phyloP scores from a whole-genome alignment of 371 early-diverging fungal genomes.

The Mortierella sp. region DNA sequence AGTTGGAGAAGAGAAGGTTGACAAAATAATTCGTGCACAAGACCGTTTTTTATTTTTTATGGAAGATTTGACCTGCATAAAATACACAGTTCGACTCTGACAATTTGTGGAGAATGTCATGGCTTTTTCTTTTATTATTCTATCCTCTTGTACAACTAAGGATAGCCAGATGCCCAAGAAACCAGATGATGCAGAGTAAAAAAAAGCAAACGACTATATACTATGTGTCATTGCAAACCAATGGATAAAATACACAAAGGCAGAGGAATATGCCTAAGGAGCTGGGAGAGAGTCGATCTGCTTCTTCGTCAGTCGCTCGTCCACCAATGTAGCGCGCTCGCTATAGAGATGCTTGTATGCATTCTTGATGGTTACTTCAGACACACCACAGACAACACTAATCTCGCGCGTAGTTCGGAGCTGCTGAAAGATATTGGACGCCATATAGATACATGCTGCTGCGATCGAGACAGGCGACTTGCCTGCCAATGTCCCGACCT shows the following conservation, averaged over 20 bases:
- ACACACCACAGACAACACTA: slow-evolving; percentile 87
- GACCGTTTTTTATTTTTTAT: too few species aligned
- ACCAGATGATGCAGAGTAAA: background rate
- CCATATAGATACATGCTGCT: slow-evolving; percentile 92
- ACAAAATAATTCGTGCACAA: background rate
- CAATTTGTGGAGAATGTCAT: background rate
- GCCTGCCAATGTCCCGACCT: slow-evolving; percentile 87
- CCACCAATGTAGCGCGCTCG: slow-evolving; percentile 69
- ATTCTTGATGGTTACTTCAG: slow-evolving; percentile 91
- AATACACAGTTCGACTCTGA: too few species aligned
- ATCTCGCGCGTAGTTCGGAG: slow-evolving; percentile 83
- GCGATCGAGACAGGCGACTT: slow-evolving; percentile 93
- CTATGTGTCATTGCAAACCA: too few species aligned
- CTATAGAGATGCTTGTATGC: slow-evolving; percentile 82
- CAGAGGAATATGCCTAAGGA: slow-evolving; percentile 16
- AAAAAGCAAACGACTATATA: background rate
- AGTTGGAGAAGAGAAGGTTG: background rate
- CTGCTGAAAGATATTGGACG: slow-evolving; percentile 75
- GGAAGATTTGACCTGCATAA: too few species aligned
- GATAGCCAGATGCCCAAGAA: too few species aligned
- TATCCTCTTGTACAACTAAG: too few species aligned
- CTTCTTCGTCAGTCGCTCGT: slow-evolving; percentile 49
- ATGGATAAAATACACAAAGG: background rate
- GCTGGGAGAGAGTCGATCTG: slow-evolving; percentile 34
- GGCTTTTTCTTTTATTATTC: background rate